phyloP scores from a whole-genome alignment of 164 flowering plant species.

The Stephania japonica region DNA sequence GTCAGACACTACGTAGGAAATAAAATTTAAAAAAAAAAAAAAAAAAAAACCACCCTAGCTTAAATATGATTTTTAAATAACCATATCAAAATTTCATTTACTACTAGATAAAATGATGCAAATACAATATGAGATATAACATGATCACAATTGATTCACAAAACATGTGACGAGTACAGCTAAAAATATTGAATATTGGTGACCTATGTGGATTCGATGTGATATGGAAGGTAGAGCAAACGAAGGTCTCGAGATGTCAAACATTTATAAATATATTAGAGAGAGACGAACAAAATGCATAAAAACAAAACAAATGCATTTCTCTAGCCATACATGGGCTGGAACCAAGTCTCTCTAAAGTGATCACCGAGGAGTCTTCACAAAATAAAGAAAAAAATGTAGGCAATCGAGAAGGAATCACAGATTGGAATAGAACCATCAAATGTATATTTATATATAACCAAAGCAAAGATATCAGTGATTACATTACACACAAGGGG shows the following conservation, averaged over 20 bases:
- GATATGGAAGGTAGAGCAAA: conserved; percentile 2
- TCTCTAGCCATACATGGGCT: conserved; percentile 22
- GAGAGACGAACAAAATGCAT: conserved; percentile 5
- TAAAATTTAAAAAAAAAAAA: too few species aligned
- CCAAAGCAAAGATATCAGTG: conserved; percentile 35
- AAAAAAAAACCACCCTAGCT: too few species aligned
- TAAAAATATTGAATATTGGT: background rate
- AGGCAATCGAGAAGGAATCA: conserved; percentile 26
- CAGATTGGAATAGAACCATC: conserved; percentile 83
- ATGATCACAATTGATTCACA: background rate
- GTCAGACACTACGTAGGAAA: too few species aligned
- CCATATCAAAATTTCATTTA: background rate
- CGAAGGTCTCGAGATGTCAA: conserved; percentile 10
- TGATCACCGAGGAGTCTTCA: background rate
- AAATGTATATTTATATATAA: conserved; percentile 46
- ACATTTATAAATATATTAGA: background rate
- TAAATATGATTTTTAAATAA: too few species aligned
- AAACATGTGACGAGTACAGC: background rate
- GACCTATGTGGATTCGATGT: background rate
- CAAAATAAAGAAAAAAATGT: conserved; percentile 1
- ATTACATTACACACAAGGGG: conserved; percentile 9
- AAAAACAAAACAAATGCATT: conserved; percentile 10
- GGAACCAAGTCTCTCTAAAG: conserved; percentile 34
- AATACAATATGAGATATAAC: background rate
- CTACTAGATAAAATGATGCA: background rate